Conservation (phyloP, 345 rosid species). For the Camelina neglecta region DNA sequence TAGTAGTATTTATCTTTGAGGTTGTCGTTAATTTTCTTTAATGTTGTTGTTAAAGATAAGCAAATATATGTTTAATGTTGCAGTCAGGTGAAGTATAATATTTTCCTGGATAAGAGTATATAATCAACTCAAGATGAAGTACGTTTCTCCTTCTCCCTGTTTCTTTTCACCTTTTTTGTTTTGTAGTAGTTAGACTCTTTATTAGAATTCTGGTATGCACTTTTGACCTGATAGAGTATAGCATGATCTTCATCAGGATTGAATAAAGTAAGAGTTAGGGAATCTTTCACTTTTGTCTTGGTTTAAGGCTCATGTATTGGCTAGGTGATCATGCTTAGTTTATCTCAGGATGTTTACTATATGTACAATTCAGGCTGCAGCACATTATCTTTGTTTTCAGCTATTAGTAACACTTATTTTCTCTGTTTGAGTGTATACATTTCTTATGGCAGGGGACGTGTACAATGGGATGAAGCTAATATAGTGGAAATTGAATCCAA, state of each 20-base stretch:
- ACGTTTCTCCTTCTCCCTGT: constrained; percentile 28
- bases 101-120: constrained; percentile 3
- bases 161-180: constrained; percentile 12
- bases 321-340: not conserved
- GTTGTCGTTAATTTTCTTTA: not conserved
- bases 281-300: not conserved
- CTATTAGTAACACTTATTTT: not conserved
- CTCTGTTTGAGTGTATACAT: constrained; percentile 14
- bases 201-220: not conserved
- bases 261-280: not conserved
- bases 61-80: not conserved
- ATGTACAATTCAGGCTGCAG: constrained; percentile 12
- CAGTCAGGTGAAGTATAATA: constrained; percentile 22
- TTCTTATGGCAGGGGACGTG: constrained; percentile 58
- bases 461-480: constrained; percentile 86
- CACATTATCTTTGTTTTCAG: constrained; percentile 14
- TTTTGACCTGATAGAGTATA: not conserved
- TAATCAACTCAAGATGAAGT: constrained; percentile 35
- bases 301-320: constrained; percentile 11
- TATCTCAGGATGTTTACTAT: not conserved
- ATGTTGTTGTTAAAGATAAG: not conserved
- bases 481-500: constrained; percentile 90
- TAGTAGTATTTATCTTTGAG: not conserved
- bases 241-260: not conserved
- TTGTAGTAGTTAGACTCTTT: not conserved